Base-by-base conservation (phyloP, 495 filamentous ascomycete genomes). In the Trichodelitschia bisporula region DNA sequence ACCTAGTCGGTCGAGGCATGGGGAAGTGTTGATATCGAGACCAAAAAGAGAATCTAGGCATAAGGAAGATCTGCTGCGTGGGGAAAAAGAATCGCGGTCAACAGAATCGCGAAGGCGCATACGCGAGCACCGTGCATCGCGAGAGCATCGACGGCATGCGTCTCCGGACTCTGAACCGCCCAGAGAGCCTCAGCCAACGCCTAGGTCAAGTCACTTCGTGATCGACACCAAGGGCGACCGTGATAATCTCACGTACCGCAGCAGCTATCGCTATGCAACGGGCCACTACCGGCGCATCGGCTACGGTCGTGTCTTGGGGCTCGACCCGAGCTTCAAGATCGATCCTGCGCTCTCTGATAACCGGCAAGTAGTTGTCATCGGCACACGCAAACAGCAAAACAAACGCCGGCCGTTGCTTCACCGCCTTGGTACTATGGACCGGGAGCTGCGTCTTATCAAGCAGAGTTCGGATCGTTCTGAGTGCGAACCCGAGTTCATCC, bases 241-340 rank as follows among this genome's bases (percentile, higher is more conserved):
- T 11, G 51, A 59, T 28, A 76, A 66, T 35, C 31, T 72, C 3
- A 48, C 50, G 1, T 78, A 71, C 40, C 70, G 69, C 1, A 61
- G 57, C 16, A 48, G 66, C 4, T 55, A 77, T 46, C 55, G 58
- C 9, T 75, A 75, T 39, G 58, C 44, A 26, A 46, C 72, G 14
- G 69, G 72, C 1, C 29, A 38, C 16, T 79, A 75, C 40, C 54
- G 49, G 33, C 69, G 69, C 0, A 37, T 42, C 33, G 74, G 75
- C 20, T 46, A 46, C 27, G 72, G 74, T 0, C 45, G 51, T 25
- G 52, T 80, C 0, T 26, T 80, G 21, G 74, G 74, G 0, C 39
- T 62, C 16, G 39, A 54, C 0, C 26, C 34, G 3, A 41, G 44
- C 35, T 44, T 53, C 18, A 54, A 49, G 23, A 73, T 77, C 39